Conservation (phyloP, 257 asterid species). For the Ocimum tenuiflorum region DNA sequence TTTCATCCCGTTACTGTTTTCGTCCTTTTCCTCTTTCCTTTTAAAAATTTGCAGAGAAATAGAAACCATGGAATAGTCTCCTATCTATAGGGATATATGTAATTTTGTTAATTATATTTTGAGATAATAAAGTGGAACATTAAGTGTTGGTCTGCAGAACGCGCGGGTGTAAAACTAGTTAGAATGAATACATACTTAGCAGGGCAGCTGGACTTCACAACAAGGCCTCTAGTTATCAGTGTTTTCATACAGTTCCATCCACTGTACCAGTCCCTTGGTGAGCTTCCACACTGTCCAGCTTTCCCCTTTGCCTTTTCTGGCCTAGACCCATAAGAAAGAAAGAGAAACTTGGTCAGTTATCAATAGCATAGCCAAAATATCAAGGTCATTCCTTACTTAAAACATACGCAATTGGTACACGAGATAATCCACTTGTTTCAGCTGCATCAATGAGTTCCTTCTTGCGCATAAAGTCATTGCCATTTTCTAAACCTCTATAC, state of each 20-base stretch:
- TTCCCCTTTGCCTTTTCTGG: constrained; percentile 82
- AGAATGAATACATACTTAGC: constrained; percentile 77
- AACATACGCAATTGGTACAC: constrained; percentile 59
- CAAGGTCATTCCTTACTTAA: constrained; percentile 1
- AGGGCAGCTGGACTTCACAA: constrained; percentile 90
- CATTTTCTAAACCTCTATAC: constrained; percentile 52
- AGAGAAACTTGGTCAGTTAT: constrained; percentile 12
- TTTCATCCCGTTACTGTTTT: too few relatives aligned
- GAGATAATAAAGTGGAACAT: too few relatives aligned
- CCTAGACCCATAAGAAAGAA: constrained; percentile 31
- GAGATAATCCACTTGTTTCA: constrained; percentile 93
- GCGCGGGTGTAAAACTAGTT: too few relatives aligned
- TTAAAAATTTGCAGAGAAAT: too few relatives aligned
- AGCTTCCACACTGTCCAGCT: constrained; percentile 70
- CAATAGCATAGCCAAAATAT: constrained; percentile 9
- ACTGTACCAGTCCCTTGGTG: constrained; percentile 84
- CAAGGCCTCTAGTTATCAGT: constrained; percentile 68
- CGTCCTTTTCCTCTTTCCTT: too few relatives aligned
- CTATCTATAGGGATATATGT: too few relatives aligned
- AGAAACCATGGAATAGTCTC: too few relatives aligned
- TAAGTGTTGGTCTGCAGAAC: too few relatives aligned
- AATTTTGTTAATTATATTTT: too few relatives aligned
- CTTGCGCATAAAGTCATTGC: constrained; percentile 66
- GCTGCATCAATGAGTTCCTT: constrained; percentile 84
- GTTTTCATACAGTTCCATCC: constrained; percentile 98